These are phyloP conservation scores for Albatrellus ellisii DNA, from an alignment of 768 basidiomycete species.

Conservation along the genomic window DNA sequence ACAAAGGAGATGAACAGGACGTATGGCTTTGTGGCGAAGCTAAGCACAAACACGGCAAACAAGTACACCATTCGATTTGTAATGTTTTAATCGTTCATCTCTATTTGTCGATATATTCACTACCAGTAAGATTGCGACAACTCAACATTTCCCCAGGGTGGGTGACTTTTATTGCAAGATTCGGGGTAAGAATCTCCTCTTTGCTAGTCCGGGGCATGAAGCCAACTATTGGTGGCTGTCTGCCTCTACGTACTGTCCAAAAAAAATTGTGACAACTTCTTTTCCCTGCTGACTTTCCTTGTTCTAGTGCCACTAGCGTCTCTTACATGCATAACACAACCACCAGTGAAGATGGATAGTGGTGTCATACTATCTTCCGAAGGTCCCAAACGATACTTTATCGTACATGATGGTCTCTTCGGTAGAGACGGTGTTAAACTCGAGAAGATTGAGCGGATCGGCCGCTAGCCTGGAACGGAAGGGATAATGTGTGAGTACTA, in stretches of 20 bases:
- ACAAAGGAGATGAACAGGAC: slow-evolving; percentile 94
- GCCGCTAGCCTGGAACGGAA: slow-evolving; percentile 85
- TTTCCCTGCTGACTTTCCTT: too few relatives aligned
- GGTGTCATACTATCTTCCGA: slow-evolving; percentile 68
- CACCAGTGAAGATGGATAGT: slow-evolving; percentile 26
- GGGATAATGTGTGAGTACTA: slow-evolving; percentile 88
- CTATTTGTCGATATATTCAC: slow-evolving; percentile 94
- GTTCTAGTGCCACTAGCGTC: slow-evolving; percentile 81
- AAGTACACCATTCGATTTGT: slow-evolving; percentile 54
- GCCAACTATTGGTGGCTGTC: too few relatives aligned
- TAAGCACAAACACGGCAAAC: slow-evolving; percentile 93
- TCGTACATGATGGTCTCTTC: slow-evolving; percentile 94
- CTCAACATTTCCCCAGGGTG: too few relatives aligned
- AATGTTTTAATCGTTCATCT: neutral
- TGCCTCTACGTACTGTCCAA: too few relatives aligned
- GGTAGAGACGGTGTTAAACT: slow-evolving; percentile 91
- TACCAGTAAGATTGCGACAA: slow-evolving; percentile 62
- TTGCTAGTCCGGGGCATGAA: too few relatives aligned
- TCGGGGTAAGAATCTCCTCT: too few relatives aligned
- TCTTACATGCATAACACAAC: slow-evolving; percentile 61
- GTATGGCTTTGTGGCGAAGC: slow-evolving; percentile 95
- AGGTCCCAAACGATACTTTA: slow-evolving; percentile 80
- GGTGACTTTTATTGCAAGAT: too few relatives aligned
- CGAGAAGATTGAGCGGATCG: slow-evolving; percentile 79
- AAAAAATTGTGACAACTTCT: too few relatives aligned